phyloP scores from a whole-genome alignment of 805 yeast species.

The Candida coleopterorum region DNA sequence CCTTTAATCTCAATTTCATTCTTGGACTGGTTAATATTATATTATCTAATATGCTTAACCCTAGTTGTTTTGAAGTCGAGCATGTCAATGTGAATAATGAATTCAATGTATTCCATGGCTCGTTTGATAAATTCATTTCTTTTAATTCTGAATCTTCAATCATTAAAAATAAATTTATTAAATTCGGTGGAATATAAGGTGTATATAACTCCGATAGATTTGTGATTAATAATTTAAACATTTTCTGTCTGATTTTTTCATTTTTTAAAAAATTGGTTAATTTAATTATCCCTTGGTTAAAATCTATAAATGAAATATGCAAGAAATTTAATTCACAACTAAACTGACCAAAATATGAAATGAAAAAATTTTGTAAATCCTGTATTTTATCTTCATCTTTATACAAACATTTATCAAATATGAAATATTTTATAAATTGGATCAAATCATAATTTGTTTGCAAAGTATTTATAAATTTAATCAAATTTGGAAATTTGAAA shows the following conservation, averaged over 20 bases:
- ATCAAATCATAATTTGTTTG: constrained; percentile 16
- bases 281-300: constrained; percentile 19
- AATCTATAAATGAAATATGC: constrained; percentile 29
- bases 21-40: constrained; percentile 17
- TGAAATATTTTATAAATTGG: constrained; percentile 22
- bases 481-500: constrained; percentile 14
- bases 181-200: constrained; percentile 22
- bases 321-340: constrained; percentile 23
- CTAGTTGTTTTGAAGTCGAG: constrained; percentile 27
- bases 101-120: constrained; percentile 19
- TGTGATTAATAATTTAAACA: constrained; percentile 29
- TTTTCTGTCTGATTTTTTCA: constrained; percentile 20
- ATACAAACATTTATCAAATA: constrained; percentile 29
- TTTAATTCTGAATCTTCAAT: constrained; percentile 22
- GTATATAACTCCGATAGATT: constrained; percentile 16
- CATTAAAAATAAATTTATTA: constrained; percentile 30
- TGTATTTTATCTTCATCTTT: constrained; percentile 4
- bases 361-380: constrained; percentile 19
- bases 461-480: constrained; percentile 17
- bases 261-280: constrained; percentile 20
- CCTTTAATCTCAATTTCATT: constrained; percentile 21
- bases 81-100: constrained; percentile 26
- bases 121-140: constrained; percentile 13
- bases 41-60: constrained; percentile 22
- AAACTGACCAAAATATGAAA: constrained; percentile 21